Percentiles rank a stretch among this genome's conserved stretches.
Conservation (phyloP, 352 stramenopile genomes). For the Phytophthora ohioensis region DNA sequence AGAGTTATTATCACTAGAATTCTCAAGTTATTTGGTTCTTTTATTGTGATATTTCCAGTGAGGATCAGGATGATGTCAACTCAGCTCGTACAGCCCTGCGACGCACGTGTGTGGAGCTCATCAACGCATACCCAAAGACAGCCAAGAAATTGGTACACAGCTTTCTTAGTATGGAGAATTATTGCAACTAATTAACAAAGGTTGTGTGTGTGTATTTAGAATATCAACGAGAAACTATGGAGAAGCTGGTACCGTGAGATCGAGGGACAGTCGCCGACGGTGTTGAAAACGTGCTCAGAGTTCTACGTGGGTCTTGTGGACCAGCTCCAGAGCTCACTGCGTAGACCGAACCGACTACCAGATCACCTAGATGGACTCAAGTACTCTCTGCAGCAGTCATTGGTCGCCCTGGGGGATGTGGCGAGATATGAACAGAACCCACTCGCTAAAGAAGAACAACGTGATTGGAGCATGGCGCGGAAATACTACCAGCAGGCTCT, state of each 20-base stretch:
- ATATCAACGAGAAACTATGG: conserved; percentile 68
- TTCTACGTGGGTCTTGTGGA: conserved; percentile 45
- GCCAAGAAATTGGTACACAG: conserved; percentile 45
- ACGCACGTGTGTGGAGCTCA: conserved; percentile 46
- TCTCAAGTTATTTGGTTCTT: neutral
- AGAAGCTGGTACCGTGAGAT: conserved; percentile 74
- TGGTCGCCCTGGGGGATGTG: conserved; percentile 62
- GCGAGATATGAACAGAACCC: conserved; percentile 52
- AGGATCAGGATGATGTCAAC: conserved; percentile 10
- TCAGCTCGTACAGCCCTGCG: conserved; percentile 29
- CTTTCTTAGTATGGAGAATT: neutral
- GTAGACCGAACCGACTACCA: conserved; percentile 5
- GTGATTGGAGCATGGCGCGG: conserved; percentile 42
- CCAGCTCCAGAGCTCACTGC: conserved; percentile 23
- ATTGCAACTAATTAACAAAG: neutral
- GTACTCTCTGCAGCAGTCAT: conserved; percentile 50
- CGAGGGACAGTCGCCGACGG: conserved; percentile 26
- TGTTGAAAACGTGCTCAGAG: conserved; percentile 20
- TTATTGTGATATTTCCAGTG: conserved; percentile 10
- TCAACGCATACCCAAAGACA: conserved; percentile 44
- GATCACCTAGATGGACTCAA: conserved; percentile 33
- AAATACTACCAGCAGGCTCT: conserved; percentile 52
- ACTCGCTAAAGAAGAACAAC: conserved; percentile 7
- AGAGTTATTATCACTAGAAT: neutral
- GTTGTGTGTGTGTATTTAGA: conserved; percentile 34